Evolutionary conservation across 163 green algal genomes (phyloP), one percentile per base, ranked within the genome.

Genomic region (Chlorella variabilis): DNA sequence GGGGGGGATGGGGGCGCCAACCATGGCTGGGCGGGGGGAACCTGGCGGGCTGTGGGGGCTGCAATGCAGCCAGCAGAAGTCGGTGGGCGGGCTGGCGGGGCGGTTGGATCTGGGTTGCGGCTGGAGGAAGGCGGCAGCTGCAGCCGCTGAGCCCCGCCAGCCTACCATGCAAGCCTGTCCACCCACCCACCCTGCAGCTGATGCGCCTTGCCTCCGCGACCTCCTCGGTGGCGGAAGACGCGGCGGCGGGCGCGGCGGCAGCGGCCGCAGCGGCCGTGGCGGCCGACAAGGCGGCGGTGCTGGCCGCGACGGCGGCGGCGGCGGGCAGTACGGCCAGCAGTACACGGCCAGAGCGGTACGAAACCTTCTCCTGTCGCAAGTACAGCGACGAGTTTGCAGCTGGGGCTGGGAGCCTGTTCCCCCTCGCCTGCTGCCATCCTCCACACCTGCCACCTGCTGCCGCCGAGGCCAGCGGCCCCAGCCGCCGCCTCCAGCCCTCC

Each of bases 351-450:
- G 66, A 70, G 33, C 36, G 51, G 34, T 41, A 82, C 63, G 62
- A 82, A 4, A 75, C 63, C 23, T 67, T 82, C 34, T 70, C 73
- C 13, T 29, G 8, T 13, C 73, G 73, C 34, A 23, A 18, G 1
- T 80, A 70, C 17, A 29, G 27, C 13, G 73, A 80, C 73, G 73
- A 80, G 39, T 80, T 61, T 56, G 38, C 73, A 15, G 73, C 54
- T 80, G 73, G 42, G 68, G 38, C 9, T 11, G 38, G 38, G 27
- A 13, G 21, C 25, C 29, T 56, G 20, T 8, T 56, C 2, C 65
- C 4, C 25, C 11, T 34, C 25, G 54, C 54, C 25, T 9, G 54
- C 23, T 62, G 11, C 11, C 45, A 11, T 54, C 11, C 45, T 11
- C n/a, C n/a, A n/a, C n/a, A n/a, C n/a, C n/a, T n/a, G n/a, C n/a